Conservation (phyloP, 257 asterid species). For the Solanum chilense region DNA sequence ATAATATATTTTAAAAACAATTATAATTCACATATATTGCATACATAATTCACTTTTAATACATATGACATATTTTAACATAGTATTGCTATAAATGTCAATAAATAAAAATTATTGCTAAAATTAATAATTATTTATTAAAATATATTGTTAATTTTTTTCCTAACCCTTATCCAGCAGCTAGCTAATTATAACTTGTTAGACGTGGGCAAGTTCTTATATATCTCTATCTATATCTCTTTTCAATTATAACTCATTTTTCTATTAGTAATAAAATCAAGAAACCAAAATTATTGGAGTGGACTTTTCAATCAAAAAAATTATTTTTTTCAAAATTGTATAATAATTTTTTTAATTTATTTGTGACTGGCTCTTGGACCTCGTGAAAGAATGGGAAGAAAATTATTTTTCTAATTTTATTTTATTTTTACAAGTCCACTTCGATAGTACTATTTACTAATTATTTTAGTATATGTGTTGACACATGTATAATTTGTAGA, state of each 20-base stretch:
- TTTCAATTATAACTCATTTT: not conserved
- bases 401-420: not conserved
- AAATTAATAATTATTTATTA: too few species aligned
- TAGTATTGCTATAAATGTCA: too few species aligned
- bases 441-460: not conserved
- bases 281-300: not conserved
- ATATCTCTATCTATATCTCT: not conserved
- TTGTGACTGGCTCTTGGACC: conserved; percentile 10
- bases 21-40: too few species aligned
- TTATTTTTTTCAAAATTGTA: not conserved
- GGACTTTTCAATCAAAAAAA: not conserved
- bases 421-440: not conserved
- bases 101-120: too few species aligned
- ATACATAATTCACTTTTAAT: too few species aligned
- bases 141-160: not conserved
- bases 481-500: not conserved
- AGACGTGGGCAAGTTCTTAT: not conserved
- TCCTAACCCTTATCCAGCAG: not conserved
- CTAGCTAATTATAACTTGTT: not conserved
- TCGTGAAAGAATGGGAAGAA: conserved; percentile 3
- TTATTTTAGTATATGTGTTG: not conserved
- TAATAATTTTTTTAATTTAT: not conserved
- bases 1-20: too few species aligned
- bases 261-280: not conserved
- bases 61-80: too few species aligned